A percentile compares a stretch with the other conserved stretches of the same genome.
phyloP scores from a whole-genome alignment of 2,329 filamentous ascomycete genomes.

The Beauveria pseudobassiana region DNA sequence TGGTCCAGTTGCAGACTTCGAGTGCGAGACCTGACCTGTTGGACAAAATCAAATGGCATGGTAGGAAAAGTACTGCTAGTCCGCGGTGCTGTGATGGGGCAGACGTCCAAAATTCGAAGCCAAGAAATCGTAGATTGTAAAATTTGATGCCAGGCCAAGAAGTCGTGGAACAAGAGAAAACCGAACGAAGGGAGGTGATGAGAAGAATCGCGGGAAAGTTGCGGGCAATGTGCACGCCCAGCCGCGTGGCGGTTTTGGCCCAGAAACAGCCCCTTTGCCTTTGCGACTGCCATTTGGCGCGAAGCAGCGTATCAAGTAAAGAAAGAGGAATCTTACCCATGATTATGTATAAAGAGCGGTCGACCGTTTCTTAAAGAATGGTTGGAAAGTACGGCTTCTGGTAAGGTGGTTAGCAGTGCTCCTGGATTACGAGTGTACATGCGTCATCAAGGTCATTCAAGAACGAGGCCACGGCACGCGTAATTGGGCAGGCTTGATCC shows the following conservation, averaged over 20 bases:
- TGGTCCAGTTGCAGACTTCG: slow-evolving; percentile 43
- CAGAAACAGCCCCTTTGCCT: slow-evolving; percentile 16
- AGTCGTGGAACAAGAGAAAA: background rate
- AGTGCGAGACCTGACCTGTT: slow-evolving; percentile 37
- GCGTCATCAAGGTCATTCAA: background rate
- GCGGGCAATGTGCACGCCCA: background rate
- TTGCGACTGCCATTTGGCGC: slow-evolving; percentile 20
- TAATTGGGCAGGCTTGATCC: background rate
- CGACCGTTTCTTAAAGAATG: slow-evolving; percentile 21
- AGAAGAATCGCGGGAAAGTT: background rate
- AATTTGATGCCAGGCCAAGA: slow-evolving; percentile 25
- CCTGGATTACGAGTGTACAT: background rate
- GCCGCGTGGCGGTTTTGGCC: background rate
- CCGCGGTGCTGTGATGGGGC: slow-evolving; percentile 15
- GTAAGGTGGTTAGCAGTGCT: background rate
- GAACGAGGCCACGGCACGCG: background rate
- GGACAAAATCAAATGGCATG: slow-evolving; percentile 36
- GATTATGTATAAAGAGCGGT: slow-evolving; percentile 32
- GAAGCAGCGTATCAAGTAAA: slow-evolving; percentile 13
- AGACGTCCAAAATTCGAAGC: slow-evolving; percentile 27
- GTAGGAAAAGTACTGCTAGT: slow-evolving; percentile 19
- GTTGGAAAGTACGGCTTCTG: slow-evolving; percentile 25
- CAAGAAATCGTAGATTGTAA: slow-evolving; percentile 40
- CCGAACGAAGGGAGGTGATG: background rate
- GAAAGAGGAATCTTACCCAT: slow-evolving; percentile 33